phyloP scores from a whole-genome alignment of 305 asterid species.

The Fraxinus dipetala region DNA sequence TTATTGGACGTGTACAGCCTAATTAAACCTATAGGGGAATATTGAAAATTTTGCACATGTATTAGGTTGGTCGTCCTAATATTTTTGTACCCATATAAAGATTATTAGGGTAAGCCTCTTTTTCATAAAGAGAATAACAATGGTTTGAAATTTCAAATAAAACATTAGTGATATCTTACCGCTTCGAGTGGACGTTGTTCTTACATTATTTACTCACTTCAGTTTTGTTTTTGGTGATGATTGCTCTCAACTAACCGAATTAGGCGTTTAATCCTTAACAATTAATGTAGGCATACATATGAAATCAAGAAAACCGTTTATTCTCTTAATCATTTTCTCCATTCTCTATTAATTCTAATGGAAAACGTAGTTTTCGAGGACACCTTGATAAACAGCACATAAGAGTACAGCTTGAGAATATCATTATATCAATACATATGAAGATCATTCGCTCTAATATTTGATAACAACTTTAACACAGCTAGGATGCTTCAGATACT shows the following conservation, averaged over 20 bases:
- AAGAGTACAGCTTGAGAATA: background rate
- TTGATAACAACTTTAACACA: conserved; percentile 66
- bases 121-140: background rate
- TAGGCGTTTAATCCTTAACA: background rate
- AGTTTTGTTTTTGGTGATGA: background rate
- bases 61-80: background rate
- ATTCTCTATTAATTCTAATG: background rate
- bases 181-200: background rate
- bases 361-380: background rate
- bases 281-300: background rate
- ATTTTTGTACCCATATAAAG: background rate
- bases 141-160: background rate
- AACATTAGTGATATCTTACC: background rate
- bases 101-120: background rate
- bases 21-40: background rate
- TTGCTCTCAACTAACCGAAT: background rate
- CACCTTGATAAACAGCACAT: background rate
- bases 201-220: too few species aligned
- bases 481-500: conserved; percentile 52
- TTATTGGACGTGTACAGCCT: background rate
- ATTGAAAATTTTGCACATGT: background rate
- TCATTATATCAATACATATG: background rate
- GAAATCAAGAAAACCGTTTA: background rate
- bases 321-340: background rate
- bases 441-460: conserved; percentile 28